Percentiles rank a stretch among this genome's conserved stretches.
Conservation (phyloP, 768 basidiomycete genomes). For the Lyophyllum atratum region DNA sequence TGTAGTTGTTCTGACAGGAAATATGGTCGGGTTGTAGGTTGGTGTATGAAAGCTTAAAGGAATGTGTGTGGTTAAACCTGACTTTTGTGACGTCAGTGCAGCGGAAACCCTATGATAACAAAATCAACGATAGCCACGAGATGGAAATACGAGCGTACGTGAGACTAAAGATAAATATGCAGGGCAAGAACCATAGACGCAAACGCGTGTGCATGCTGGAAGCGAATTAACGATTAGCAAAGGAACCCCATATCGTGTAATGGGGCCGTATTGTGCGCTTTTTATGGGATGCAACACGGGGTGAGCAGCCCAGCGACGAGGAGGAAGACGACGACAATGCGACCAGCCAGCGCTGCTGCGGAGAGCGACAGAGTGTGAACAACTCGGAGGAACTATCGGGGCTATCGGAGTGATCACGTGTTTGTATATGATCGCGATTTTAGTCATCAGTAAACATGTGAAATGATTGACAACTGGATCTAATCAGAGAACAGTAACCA, state of each 20-base stretch:
- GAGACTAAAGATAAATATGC: conserved; percentile 5
- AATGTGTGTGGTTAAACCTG: conserved; percentile 9
- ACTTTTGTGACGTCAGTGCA: conserved; percentile 3
- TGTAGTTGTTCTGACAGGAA: not conserved
- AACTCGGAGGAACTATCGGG: too few species aligned
- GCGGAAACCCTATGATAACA: conserved; percentile 11
- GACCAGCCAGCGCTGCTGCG: not conserved
- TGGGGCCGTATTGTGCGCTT: not conserved
- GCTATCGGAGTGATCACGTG: not conserved
- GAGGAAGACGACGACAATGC: not conserved
- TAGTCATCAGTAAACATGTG: not conserved
- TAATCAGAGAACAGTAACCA: conserved; percentile 10
- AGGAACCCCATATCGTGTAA: not conserved
- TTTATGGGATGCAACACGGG: not conserved
- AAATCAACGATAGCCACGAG: not conserved
- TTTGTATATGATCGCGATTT: not conserved
- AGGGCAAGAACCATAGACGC: not conserved
- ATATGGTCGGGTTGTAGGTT: not conserved
- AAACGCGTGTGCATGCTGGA: conserved; percentile 1
- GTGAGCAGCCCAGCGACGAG: not conserved
- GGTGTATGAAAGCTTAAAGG: not conserved
- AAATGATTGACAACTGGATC: conserved; percentile 5
- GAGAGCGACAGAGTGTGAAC: not conserved
- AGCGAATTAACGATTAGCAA: not conserved
- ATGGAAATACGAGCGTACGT: not conserved